Base-by-base conservation (phyloP, 306 rosid species). In the Begonia fuchsioides region DNA sequence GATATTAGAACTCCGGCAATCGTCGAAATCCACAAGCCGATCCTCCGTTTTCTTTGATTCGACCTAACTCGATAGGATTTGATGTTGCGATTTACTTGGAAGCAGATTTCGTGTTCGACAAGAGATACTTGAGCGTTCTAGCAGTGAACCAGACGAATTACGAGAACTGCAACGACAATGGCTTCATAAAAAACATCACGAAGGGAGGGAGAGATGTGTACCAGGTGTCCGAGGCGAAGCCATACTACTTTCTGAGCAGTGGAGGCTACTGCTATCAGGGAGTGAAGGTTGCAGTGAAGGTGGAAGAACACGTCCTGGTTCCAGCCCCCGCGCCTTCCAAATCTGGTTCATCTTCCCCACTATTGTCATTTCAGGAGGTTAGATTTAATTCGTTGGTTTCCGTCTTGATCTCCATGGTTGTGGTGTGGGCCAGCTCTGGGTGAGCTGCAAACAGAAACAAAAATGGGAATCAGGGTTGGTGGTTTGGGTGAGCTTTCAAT, bases 231-330 rank as follows among this genome's bases (percentile, higher is more conserved):
- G 84, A 79, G 59, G 51, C 68, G 11, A 65, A 48, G 39, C 70
- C 76, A 0, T 82, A 87, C 49, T 87, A 77, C 61, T 87, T 50
- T 65, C 39, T 80, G 38, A 50, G 78, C 0, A 39, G 78, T 0
- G 87, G 87, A 44, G 92, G 92, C 8, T 82, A 79, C 55, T 87
- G 92, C 62, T 87, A 50, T 15, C 76, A 77, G 3, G 84, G 86
- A 15, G 77, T 82, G 87, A 80, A 50, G 54, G 72, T 77, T 46
- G 60, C 68, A 8, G 63, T 86, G 26, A 0, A 10, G 0, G 80
- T 79, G 32, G 38, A n/a, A 2, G 52, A 32, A 8, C 2, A 9
- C 5, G 10, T 50, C 0, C 39, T 16, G 9, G 49, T 43, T 11
- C 13, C 60, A 2, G 50, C 68, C 49, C 51, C 62, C 0, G 68